Evolutionary conservation across 2,329 filamentous ascomycete genomes (phyloP).

Genomic region (Fusarium sarcochroum): DNA sequence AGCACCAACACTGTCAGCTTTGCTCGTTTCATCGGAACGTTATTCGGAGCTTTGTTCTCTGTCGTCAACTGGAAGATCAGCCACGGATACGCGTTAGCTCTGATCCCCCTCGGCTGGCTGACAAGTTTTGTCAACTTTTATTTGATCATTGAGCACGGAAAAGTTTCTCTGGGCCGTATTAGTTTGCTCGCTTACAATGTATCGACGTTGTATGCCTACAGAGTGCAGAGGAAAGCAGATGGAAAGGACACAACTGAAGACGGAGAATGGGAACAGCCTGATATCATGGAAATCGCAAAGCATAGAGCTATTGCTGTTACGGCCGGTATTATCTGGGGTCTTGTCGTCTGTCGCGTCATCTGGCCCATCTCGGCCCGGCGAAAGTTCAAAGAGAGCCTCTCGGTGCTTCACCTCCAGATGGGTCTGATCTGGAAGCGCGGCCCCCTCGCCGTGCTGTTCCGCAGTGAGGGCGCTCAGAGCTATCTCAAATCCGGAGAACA

Average conservation of each 20-base stretch:
- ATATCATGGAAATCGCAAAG: slow-evolving; percentile 88
- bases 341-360: slow-evolving; percentile 88
- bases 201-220: slow-evolving; percentile 93
- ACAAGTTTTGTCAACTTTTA: slow-evolving; percentile 89
- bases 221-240: slow-evolving; percentile 81
- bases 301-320: slow-evolving; percentile 93
- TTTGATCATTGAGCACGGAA: slow-evolving; percentile 86
- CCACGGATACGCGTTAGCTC: slow-evolving; percentile 77
- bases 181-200: slow-evolving; percentile 97
- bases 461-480: slow-evolving; percentile 74
- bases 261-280: slow-evolving; percentile 84
- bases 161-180: slow-evolving; percentile 91
- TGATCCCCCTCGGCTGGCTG: slow-evolving; percentile 85
- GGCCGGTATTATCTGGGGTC: slow-evolving; percentile 89
- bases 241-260: slow-evolving; percentile 79
- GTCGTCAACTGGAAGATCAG: slow-evolving; percentile 84
- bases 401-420: slow-evolving; percentile 92
- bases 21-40: slow-evolving; percentile 87
- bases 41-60: slow-evolving; percentile 82
- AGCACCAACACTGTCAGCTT: slow-evolving; percentile 93
- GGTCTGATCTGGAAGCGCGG: slow-evolving; percentile 96
- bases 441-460: slow-evolving; percentile 80
- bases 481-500: slow-evolving; percentile 63
- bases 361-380: slow-evolving; percentile 93
- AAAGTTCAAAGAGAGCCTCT: slow-evolving; percentile 90